phyloP scores from a whole-genome alignment of 129 eudicot genomes.

The Artemisia argyi region DNA sequence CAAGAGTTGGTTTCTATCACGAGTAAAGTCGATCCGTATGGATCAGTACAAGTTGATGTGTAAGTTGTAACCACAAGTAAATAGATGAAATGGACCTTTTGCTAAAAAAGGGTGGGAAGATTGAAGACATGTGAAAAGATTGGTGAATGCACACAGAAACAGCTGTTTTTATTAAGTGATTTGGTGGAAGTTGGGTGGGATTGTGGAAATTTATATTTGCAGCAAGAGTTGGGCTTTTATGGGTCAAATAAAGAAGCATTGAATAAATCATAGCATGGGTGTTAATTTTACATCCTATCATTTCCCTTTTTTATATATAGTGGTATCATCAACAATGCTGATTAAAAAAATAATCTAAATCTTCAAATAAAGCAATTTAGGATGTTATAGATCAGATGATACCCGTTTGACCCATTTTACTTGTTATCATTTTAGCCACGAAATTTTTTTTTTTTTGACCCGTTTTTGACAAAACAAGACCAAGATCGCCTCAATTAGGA shows the following conservation, averaged over 20 bases:
- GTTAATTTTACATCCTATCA: neutral
- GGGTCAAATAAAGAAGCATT: neutral
- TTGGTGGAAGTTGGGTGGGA: constrained; percentile 34
- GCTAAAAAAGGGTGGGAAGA: constrained; percentile 18
- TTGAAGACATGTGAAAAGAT: constrained; percentile 35
- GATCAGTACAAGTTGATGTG: neutral
- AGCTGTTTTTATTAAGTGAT: constrained; percentile 23
- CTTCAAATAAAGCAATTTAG: too few relatives aligned
- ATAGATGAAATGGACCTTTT: neutral
- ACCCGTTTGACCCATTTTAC: too few relatives aligned
- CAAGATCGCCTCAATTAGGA: too few relatives aligned
- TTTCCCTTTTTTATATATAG: neutral
- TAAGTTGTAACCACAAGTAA: neutral
- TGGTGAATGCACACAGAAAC: constrained; percentile 12
- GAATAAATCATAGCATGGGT: constrained; percentile 2
- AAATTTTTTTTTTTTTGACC: too few relatives aligned
- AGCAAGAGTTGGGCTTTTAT: constrained; percentile 32
- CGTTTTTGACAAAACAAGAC: too few relatives aligned
- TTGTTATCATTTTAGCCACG: too few relatives aligned
- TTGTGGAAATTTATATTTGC: constrained; percentile 30
- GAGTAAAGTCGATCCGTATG: neutral
- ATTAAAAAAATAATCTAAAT: too few relatives aligned
- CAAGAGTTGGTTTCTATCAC: neutral
- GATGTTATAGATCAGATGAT: too few relatives aligned
- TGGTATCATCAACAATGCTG: too few relatives aligned